phyloP scores from a whole-genome alignment of 2,329 filamentous ascomycete genomes.

The Metarhizium sp. region DNA sequence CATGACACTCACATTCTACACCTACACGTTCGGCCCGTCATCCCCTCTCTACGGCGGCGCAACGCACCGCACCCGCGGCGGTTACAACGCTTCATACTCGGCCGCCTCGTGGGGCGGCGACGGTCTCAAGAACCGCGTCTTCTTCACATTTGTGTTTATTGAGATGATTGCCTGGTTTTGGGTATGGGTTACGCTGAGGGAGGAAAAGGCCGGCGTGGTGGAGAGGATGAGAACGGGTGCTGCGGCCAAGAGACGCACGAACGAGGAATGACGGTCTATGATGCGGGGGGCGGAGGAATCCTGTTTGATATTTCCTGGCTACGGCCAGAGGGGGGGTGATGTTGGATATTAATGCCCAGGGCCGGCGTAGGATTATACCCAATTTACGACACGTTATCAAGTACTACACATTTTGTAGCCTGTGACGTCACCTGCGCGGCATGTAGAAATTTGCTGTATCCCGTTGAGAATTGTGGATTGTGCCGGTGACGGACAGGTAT shows the following conservation, averaged over 20 bases:
- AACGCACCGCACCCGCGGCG: constrained; percentile 13
- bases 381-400: not conserved
- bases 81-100: constrained; percentile 23
- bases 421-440: not conserved
- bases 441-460: not conserved
- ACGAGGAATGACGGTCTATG: not conserved
- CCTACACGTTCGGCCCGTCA: constrained; percentile 48
- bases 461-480: not conserved
- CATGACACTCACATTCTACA: constrained; percentile 52
- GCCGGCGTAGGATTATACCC: constrained; percentile 1
- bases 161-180: constrained; percentile 85
- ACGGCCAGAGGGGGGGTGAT: not conserved
- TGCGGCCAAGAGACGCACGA: constrained; percentile 4
- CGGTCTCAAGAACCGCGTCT: constrained; percentile 69
- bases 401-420: not conserved
- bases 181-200: constrained; percentile 62
- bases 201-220: constrained; percentile 44
- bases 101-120: constrained; percentile 44
- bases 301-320: not conserved
- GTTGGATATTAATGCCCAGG: not conserved
- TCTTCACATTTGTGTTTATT: constrained; percentile 78
- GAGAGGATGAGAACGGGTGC: constrained; percentile 24
- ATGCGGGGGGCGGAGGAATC: not conserved
- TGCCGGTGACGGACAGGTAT: not conserved
- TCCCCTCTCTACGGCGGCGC: constrained; percentile 36